Evolutionary conservation across 106 monocot species (phyloP).

Genomic region (Gastrodia elata): DNA sequence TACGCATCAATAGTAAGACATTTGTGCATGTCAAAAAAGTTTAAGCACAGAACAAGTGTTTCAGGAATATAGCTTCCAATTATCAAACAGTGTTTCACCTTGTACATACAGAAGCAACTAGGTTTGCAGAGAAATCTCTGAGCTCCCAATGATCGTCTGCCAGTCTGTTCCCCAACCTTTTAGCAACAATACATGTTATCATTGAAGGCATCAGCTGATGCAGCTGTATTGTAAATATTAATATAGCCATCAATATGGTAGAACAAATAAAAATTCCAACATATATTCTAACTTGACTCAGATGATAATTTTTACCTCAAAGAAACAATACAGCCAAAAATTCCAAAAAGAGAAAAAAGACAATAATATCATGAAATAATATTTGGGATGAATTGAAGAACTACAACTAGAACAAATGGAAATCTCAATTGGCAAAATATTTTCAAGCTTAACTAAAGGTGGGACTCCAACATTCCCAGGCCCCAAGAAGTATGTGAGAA

Average conservation of each 20-base stretch:
- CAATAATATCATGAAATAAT: not conserved
- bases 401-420: not conserved
- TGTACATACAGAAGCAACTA: slow-evolving; percentile 81
- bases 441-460: not conserved
- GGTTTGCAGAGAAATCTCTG: slow-evolving; percentile 80
- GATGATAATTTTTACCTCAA: not conserved
- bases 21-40: slow-evolving; percentile 2
- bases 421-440: not conserved
- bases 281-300: not conserved
- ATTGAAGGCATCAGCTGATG: slow-evolving; percentile 99
- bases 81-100: slow-evolving; percentile 37
- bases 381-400: not conserved
- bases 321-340: not conserved
- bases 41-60: not conserved
- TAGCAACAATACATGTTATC: slow-evolving; percentile 95
- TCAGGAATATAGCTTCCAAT: not conserved
- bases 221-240: slow-evolving; percentile 42
- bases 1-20: not conserved
- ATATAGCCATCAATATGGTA: not conserved
- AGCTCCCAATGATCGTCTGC: slow-evolving; percentile 97
- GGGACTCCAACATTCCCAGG: not conserved
- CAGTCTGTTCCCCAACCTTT: slow-evolving; percentile 70
- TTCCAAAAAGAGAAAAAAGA: not conserved
- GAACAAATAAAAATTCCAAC: not conserved
- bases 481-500: not conserved